Evolutionary conservation across 169 alveolate genomes (phyloP), one percentile per base, ranked within the genome.

Genomic region (Eimeria mitis): DNA sequence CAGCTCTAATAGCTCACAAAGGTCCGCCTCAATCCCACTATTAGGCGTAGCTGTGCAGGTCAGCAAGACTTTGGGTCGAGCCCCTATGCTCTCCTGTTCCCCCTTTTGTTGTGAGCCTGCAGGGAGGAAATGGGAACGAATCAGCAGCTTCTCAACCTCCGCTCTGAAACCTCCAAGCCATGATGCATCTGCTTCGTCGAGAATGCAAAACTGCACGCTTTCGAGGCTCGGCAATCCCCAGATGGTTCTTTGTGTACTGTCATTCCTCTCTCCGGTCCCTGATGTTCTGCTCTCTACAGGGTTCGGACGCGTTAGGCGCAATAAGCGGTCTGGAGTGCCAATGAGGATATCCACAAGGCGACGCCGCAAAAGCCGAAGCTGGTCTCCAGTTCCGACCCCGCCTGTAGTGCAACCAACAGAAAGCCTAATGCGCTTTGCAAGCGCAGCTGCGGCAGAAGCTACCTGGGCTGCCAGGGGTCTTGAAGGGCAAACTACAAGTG

Each of bases 181-280:
- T 52, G 71, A 65, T 11, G 83, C 94, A 37, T 94, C 96, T 68
- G 94, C 96, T 52, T 94, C 96, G 68, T 94, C 96, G n/a, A 94
- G 63, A 61, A 94, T 81, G 61, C 89, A 54, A 44, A 68, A 81
- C 87, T 81, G 92, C 81, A 94, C 65, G 40, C 28, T n/a, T 9
- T 37, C 71, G 59, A 94, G 94, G 34, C 81, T 70, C 42, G 83
- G 81, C 37, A 84, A 56, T 8, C 94, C 54, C 68, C 76, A 59
- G 13, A 14, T 11, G 61, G 42, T 23, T 42, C 49, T 63, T 56
- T 63, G 92, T 42, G 52, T 25, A 42, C 92, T 28, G 44, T 28
- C n/a, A 25, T 49, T 61, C 42, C 31, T 19, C 31, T 23, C 81
- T 42, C 83, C 65, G 47, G 68, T 42, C 54, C 16, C 75, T 23